phyloP scores from a whole-genome alignment of 1,284 basidiomycete species.

The Fomitiporia mediterranea region DNA sequence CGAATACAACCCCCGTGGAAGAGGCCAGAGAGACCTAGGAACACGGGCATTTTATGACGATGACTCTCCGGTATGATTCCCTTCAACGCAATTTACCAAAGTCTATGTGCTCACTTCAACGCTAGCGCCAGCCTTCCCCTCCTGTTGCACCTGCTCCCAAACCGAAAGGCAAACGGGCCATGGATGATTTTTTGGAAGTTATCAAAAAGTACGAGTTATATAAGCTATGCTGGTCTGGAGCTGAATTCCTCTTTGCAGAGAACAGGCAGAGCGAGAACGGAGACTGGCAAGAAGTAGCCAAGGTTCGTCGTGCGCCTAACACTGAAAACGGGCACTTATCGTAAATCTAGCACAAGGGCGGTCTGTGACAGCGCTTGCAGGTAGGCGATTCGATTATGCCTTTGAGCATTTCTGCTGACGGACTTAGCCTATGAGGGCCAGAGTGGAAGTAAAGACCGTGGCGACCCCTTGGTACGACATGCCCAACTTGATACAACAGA shows the following conservation, averaged over 20 bases:
- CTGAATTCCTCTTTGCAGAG: conserved; percentile 45
- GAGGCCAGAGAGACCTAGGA: conserved; percentile 23
- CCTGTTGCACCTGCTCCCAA: conserved; percentile 42
- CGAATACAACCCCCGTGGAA: conserved; percentile 35
- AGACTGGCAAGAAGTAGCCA: conserved; percentile 62
- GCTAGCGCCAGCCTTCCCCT: conserved; percentile 51
- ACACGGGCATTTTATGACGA: conserved; percentile 30
- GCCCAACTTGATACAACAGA: too few relatives aligned
- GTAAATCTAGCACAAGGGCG: conserved; percentile 43
- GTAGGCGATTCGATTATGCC: conserved; percentile 37
- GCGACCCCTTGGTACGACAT: conserved; percentile 64
- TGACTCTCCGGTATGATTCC: conserved; percentile 14
- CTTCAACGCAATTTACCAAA: conserved; percentile 20
- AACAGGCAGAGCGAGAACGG: conserved; percentile 86
- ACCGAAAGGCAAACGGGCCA: conserved; percentile 86
- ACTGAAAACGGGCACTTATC: conserved; percentile 1
- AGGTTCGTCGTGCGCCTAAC: conserved; percentile 40
- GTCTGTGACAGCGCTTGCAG: conserved; percentile 84
- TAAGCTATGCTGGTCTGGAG: too few relatives aligned
- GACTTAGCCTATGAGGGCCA: conserved; percentile 74
- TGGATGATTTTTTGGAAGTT: conserved; percentile 91
- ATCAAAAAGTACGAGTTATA: conserved; percentile 72
- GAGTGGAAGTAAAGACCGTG: conserved; percentile 83
- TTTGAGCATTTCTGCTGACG: conserved; percentile 8
- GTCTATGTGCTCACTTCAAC: conserved; percentile 12